Conservation (phyloP, 2,329 filamentous ascomycete species). For the Phyllosticta ampelicida region DNA sequence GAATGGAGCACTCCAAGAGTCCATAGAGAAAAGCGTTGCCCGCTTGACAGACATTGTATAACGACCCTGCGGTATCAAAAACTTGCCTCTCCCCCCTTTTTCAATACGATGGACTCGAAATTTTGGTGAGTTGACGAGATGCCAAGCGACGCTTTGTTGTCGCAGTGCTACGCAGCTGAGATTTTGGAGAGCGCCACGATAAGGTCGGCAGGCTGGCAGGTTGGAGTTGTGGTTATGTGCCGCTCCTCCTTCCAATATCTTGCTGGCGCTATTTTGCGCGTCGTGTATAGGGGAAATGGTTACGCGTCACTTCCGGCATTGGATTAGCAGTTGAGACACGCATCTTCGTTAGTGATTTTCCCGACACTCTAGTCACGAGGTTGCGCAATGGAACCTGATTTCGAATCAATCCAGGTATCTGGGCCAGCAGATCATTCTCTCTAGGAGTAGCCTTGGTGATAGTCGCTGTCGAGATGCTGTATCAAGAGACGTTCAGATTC, state of each 20-base stretch:
- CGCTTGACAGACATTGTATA: not conserved
- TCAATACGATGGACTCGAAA: not conserved
- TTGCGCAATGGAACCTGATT: not conserved
- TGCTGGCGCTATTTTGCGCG: not conserved
- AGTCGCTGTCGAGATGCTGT: not conserved
- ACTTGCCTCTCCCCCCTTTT: not conserved
- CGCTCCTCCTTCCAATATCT: not conserved
- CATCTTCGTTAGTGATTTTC: not conserved
- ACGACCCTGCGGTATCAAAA: not conserved
- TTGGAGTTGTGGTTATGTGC: not conserved
- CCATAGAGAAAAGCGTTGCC: not conserved
- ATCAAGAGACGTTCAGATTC: not conserved
- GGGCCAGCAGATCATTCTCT: not conserved
- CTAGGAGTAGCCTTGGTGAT: not conserved
- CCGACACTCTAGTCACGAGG: not conserved
- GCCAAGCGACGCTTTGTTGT: not conserved
- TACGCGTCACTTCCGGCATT: not conserved
- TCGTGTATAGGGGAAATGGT: not conserved
- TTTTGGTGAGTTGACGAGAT: not conserved
- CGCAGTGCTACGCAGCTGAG: not conserved
- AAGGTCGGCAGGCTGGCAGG: not conserved
- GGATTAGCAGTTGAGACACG: not conserved
- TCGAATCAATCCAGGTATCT: not conserved
- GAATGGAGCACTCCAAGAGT: not conserved
- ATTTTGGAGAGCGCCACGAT: not conserved